Conservation (phyloP, 1,139 yeast species). For the Pichia sp. region DNA sequence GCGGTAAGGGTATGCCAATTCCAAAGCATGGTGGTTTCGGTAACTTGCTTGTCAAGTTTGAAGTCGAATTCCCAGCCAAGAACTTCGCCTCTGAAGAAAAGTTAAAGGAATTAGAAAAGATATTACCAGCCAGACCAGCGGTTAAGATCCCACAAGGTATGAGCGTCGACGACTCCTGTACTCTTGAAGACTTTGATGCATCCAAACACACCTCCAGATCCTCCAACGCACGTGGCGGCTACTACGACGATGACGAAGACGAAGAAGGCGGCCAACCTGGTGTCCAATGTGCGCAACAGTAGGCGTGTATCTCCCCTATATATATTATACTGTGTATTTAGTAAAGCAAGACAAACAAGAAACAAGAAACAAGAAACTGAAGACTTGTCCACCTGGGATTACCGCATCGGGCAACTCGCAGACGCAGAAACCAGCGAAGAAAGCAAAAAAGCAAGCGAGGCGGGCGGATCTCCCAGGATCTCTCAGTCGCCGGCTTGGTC, state of each 20-base stretch:
- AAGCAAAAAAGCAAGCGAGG: no score
- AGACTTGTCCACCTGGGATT: no score
- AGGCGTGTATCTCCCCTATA: conserved; percentile 16
- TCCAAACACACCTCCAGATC: conserved; percentile 47
- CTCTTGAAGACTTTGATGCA: conserved; percentile 62
- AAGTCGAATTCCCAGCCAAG: conserved; percentile 66
- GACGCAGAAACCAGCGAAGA: no score
- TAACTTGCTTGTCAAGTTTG: conserved; percentile 68
- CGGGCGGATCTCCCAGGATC: no score
- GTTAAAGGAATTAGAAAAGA: conserved; percentile 59
- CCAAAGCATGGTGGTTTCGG: conserved; percentile 76
- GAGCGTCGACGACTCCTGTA: conserved; percentile 77
- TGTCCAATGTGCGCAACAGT: conserved; percentile 89
- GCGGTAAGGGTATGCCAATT: conserved; percentile 95
- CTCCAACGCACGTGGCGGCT: conserved; percentile 37
- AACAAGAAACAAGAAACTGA: no score
- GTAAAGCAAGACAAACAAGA: no score
- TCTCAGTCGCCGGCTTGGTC: no score
- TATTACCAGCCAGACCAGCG: conserved; percentile 64
- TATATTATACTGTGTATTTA: background rate
- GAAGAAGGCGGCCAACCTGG: conserved; percentile 64
- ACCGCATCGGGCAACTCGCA: no score
- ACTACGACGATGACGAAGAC: conserved; percentile 58
- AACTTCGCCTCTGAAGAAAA: conserved; percentile 67
- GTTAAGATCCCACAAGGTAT: conserved; percentile 58